A percentile compares a stretch with the other conserved stretches of the same genome.
These are phyloP conservation scores for Sherardia arvensis DNA, from an alignment of 257 asterid species.

Conservation along the genomic window DNA sequence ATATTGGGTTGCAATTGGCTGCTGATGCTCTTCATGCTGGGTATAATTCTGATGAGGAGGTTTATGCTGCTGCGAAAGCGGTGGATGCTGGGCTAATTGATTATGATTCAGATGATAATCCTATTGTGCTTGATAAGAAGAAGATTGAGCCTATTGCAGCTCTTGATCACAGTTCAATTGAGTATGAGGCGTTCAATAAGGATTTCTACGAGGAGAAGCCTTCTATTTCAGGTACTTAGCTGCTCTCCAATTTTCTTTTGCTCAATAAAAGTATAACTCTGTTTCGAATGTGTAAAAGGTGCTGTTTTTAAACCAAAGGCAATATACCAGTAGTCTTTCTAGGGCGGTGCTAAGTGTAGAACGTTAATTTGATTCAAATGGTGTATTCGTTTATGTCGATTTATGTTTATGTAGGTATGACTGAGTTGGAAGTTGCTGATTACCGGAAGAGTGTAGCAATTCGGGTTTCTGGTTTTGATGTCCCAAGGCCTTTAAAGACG, in stretches of 20 bases:
- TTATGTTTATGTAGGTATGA: constrained; percentile 53
- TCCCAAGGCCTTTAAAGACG: constrained; percentile 71
- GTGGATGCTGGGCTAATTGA: constrained; percentile 87
- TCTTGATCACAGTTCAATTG: constrained; percentile 65
- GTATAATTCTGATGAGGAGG: constrained; percentile 96
- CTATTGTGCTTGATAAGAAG: constrained; percentile 71
- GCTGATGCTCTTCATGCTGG: constrained; percentile 94
- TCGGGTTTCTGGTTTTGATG: constrained; percentile 94
- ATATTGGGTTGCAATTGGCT: constrained; percentile 84
- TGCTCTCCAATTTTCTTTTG: not conserved
- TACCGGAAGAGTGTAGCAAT: constrained; percentile 69
- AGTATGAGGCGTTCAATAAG: constrained; percentile 77
- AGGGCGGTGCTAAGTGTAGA: no score
- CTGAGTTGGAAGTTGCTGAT: constrained; percentile 61
- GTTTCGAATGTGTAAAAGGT: no score
- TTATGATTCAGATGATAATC: constrained; percentile 92
- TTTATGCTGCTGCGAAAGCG: constrained; percentile 97
- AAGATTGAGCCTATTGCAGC: constrained; percentile 86
- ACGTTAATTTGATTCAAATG: no score
- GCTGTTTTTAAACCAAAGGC: no score
- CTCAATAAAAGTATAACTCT: no score
- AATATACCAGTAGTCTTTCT: no score
- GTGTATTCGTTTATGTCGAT: not conserved
- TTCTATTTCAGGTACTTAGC: constrained; percentile 65
- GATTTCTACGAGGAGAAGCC: constrained; percentile 89